Evolutionary conservation across 169 alveolate species (phyloP), one percentile per base, ranked within the genome.

Genomic region (Theileria sp.): DNA sequence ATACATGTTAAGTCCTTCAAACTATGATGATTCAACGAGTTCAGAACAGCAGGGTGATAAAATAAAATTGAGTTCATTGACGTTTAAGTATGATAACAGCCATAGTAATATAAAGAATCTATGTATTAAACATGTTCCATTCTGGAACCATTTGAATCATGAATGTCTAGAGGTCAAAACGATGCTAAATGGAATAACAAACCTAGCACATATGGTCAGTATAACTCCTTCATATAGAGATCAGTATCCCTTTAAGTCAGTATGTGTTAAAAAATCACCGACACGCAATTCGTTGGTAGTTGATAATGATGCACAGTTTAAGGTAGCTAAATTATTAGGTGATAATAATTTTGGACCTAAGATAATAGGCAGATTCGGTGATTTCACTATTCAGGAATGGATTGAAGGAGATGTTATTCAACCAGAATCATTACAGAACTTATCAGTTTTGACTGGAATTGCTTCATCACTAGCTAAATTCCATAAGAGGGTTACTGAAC

Each of bases 331-430:
- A 81, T 80, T 91, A 51, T 67, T 92, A 84, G 89, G 94, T 30
- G 78, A 83, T 50, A 79, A 87, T 73, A 85, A 85, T 49, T 79
- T 87, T 49, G 95, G 92, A 60, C 95, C 95, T 66, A 71, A 69
- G 28, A 36, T 92, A 62, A 64, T 92, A 54, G 93, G 88, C 1
- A 66, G 80, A 19, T 65, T 86, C 88, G 74, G 73, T 71, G 95
- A 88, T 23, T 93, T 92, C 0, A 84, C 93, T 34, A 92, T 92
- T 54, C 93, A 92, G 65, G 93, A 92, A 81, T 92, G 93, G 88
- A 51, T 92, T 44, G 90, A 92, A 60, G 95, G 95, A 13, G 87
- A 86, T 34, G 88, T 91, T 17, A 32, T 92, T 56, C 61, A 84
- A 38, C 67, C 44, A n/a, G 88, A 58, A 26, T 91, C 87, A 78